A percentile compares a stretch with the other conserved stretches of the same genome.
These are phyloP conservation scores for Coemansia sp. DNA, from an alignment of 192 early-diverging fungal species.

Conservation along the genomic window DNA sequence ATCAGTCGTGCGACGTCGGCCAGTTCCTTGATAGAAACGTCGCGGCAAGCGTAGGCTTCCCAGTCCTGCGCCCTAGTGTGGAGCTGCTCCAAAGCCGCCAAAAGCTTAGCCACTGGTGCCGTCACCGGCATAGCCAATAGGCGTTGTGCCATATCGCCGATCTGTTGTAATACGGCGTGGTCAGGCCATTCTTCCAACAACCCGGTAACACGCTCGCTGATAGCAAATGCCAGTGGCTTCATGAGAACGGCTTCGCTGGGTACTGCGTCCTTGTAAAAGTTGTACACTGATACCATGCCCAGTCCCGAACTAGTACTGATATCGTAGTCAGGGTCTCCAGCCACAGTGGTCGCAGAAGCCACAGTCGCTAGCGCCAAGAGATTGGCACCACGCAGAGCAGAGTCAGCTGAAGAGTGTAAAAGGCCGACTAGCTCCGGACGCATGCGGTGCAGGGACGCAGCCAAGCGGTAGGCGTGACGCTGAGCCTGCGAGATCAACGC, in stretches of 20 bases:
- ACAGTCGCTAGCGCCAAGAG: constrained; percentile 33
- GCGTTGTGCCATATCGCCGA: constrained; percentile 65
- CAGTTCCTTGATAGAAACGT: constrained; percentile 73
- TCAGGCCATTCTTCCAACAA: constrained; percentile 87
- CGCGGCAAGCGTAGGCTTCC: constrained; percentile 84
- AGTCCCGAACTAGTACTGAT: constrained; percentile 14
- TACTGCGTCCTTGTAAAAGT: constrained; percentile 90
- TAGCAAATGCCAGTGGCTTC: constrained; percentile 61
- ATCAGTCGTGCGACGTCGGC: constrained; percentile 74
- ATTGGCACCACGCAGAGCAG: constrained; percentile 38
- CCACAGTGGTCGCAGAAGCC: constrained; percentile 8
- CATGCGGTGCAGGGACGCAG: constrained; percentile 19
- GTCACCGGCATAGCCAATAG: constrained; percentile 70
- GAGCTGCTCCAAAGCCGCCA: constrained; percentile 88
- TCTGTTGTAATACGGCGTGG: constrained; percentile 81
- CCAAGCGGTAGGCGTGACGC: constrained; percentile 29
- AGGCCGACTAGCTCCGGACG: constrained; percentile 23
- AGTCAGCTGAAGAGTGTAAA: constrained; percentile 14
- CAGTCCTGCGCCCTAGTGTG: constrained; percentile 92
- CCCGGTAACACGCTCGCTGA: constrained; percentile 62
- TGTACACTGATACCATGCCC: constrained; percentile 59
- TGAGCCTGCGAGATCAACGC: constrained; percentile 26
- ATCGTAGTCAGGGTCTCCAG: not conserved
- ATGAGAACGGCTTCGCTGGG: constrained; percentile 73
- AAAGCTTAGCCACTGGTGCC: constrained; percentile 85